Percentiles rank a stretch among this genome's conserved stretches.
phyloP scores from a whole-genome alignment of 2,329 filamentous ascomycete species.

The Chrysosporium queenslandicum region DNA sequence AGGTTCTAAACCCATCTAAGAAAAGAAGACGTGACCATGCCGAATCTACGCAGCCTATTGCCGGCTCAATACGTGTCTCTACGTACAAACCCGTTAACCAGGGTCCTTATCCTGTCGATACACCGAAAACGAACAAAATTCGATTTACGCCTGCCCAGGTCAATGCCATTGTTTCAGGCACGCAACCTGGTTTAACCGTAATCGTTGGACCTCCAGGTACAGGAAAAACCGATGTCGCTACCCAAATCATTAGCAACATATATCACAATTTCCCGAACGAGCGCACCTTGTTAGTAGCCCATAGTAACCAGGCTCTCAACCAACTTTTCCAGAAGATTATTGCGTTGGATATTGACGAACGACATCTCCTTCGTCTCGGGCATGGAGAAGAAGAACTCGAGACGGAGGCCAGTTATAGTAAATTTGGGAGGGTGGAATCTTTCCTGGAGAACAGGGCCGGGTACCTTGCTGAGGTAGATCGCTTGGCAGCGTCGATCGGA shows the following conservation, averaged over 20 bases:
- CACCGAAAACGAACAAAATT: constrained; percentile 68
- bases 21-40: constrained; percentile 72
- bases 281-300: constrained; percentile 81
- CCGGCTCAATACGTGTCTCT: constrained; percentile 66
- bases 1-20: constrained; percentile 58
- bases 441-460: constrained; percentile 79
- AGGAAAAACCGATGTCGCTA: constrained; percentile 97
- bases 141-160: constrained; percentile 87
- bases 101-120: constrained; percentile 79
- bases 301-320: constrained; percentile 96
- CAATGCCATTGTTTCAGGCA: constrained; percentile 85
- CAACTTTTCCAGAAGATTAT: constrained; percentile 97
- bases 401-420: constrained; percentile 79
- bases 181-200: constrained; percentile 85
- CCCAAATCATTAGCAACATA: constrained; percentile 96
- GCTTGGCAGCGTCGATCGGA: constrained; percentile 71
- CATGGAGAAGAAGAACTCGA: constrained; percentile 92
- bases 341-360: constrained; percentile 88
- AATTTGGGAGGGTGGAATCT: constrained; percentile 86
- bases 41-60: constrained; percentile 53
- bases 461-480: constrained; percentile 73
- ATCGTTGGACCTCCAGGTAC: constrained; percentile 93
- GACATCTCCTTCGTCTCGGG: constrained; percentile 81
- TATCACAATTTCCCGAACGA: constrained; percentile 96
- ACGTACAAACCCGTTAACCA: constrained; percentile 83